Conservation (phyloP, 2,329 filamentous ascomycete species). For the Diaporthe sp. region DNA sequence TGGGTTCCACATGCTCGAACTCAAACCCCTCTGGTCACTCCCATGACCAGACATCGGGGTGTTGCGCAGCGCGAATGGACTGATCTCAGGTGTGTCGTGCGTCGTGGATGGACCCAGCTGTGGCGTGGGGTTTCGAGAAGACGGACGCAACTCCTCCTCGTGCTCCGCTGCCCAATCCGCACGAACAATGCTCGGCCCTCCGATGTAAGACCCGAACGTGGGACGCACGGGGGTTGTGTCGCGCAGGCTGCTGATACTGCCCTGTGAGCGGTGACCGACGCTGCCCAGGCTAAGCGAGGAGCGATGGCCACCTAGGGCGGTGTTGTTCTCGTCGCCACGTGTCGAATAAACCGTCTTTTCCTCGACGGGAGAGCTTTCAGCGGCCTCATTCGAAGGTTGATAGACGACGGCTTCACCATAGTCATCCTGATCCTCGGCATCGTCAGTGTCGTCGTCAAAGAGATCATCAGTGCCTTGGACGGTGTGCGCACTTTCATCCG, state of each 20-base stretch:
- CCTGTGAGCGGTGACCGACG: conserved; percentile 20
- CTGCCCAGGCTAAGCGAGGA: conserved; percentile 34
- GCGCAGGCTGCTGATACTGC: conserved; percentile 33
- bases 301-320: conserved; percentile 10
- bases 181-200: conserved; percentile 35
- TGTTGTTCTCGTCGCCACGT: conserved; percentile 21
- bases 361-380: background rate
- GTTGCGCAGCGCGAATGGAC: conserved; percentile 43
- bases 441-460: conserved; percentile 49
- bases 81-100: conserved; percentile 42
- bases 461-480: conserved; percentile 53
- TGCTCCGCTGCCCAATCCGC: conserved; percentile 39
- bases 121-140: conserved; percentile 40
- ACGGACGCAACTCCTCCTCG: conserved; percentile 33
- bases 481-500: conserved; percentile 48
- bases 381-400: background rate
- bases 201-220: conserved; percentile 35
- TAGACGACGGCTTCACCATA: conserved; percentile 34
- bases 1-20: conserved; percentile 48
- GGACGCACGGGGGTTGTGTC: conserved; percentile 36
- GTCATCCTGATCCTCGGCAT: conserved; percentile 36
- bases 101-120: conserved; percentile 39
- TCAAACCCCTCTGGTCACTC: conserved; percentile 45
- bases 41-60: background rate
- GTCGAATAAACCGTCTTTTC: conserved; percentile 35